These are phyloP conservation scores for Teratosphaeria viscida DNA, from an alignment of 2,329 filamentous ascomycete genomes.

Conservation along the genomic window DNA sequence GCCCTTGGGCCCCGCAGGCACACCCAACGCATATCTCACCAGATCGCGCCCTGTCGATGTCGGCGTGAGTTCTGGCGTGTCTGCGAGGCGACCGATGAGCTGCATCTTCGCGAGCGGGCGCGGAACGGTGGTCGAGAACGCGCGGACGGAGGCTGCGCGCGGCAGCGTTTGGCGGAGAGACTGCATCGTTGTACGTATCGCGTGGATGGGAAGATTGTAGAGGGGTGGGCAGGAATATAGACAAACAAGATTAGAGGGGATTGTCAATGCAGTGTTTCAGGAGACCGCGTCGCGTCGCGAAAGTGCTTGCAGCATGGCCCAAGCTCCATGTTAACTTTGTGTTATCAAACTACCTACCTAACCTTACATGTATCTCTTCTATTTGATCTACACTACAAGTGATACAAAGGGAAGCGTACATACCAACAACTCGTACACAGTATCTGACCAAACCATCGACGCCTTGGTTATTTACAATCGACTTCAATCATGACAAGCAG, in stretches of 20 bases:
- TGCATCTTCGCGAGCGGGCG: conserved; percentile 67
- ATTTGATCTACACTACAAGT: too few species aligned
- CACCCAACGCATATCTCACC: conserved; percentile 67
- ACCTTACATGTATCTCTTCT: too few species aligned
- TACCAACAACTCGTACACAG: too few species aligned
- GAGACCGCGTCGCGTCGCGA: background rate
- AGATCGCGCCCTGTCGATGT: conserved; percentile 64
- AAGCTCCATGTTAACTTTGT: background rate
- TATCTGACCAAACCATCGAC: too few species aligned
- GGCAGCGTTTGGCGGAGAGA: conserved; percentile 37
- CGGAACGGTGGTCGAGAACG: conserved; percentile 62
- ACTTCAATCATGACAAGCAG: background rate
- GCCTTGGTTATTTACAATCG: background rate
- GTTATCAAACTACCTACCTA: background rate
- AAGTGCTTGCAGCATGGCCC: background rate
- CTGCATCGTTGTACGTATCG: conserved; percentile 29
- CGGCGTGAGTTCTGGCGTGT: conserved; percentile 62
- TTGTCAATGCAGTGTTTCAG: background rate
- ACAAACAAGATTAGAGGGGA: background rate
- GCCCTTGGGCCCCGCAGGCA: conserved; percentile 54
- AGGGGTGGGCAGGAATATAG: background rate
- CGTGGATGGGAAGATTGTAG: background rate
- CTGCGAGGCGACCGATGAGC: conserved; percentile 74
- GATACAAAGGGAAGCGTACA: too few species aligned
- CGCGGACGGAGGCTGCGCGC: conserved; percentile 43